A percentile compares a stretch with the other conserved stretches of the same genome.
phyloP scores from a whole-genome alignment of 805 yeast species.

The Barnettozyma populi region DNA sequence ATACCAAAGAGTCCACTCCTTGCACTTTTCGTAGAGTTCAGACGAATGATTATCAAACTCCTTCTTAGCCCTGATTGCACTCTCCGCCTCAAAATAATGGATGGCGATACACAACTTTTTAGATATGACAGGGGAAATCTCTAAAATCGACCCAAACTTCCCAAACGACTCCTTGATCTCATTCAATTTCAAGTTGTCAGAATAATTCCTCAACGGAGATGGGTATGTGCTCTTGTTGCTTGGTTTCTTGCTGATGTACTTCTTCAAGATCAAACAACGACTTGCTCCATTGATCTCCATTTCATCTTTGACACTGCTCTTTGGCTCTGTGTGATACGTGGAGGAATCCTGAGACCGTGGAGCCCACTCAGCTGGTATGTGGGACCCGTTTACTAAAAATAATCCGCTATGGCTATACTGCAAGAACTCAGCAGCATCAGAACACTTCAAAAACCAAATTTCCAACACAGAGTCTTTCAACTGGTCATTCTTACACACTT shows the following conservation, averaged over 20 bases:
- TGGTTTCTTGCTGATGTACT: slow-evolving; percentile 23
- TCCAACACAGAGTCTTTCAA: slow-evolving; percentile 33
- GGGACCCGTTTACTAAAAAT: slow-evolving; percentile 54
- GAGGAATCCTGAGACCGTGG: slow-evolving; percentile 3
- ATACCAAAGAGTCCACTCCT: slow-evolving; percentile 60
- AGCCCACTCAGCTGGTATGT: slow-evolving; percentile 43
- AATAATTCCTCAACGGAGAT: slow-evolving; percentile 37
- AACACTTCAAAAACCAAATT: slow-evolving; percentile 45
- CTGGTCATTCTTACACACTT: slow-evolving; percentile 7
- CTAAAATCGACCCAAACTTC: slow-evolving; percentile 54
- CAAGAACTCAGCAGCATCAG: slow-evolving; percentile 51
- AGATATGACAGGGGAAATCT: slow-evolving; percentile 62
- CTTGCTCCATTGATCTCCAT: slow-evolving; percentile 43
- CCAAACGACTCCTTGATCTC: slow-evolving; percentile 45
- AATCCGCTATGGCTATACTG: slow-evolving; percentile 46
- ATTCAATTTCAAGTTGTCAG: slow-evolving; percentile 38
- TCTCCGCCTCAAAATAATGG: slow-evolving; percentile 50
- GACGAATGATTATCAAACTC: slow-evolving; percentile 34
- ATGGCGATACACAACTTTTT: slow-evolving; percentile 56
- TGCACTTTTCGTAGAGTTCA: slow-evolving; percentile 39
- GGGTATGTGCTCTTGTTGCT: slow-evolving; percentile 30
- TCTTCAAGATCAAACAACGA: slow-evolving; percentile 49
- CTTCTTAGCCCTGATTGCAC: slow-evolving; percentile 56
- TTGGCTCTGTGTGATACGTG: slow-evolving; percentile 15
- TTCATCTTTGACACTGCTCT: slow-evolving; percentile 22